These are phyloP conservation scores for Tuber magnatum DNA, from an alignment of 495 filamentous ascomycete genomes.

Conservation along the genomic window DNA sequence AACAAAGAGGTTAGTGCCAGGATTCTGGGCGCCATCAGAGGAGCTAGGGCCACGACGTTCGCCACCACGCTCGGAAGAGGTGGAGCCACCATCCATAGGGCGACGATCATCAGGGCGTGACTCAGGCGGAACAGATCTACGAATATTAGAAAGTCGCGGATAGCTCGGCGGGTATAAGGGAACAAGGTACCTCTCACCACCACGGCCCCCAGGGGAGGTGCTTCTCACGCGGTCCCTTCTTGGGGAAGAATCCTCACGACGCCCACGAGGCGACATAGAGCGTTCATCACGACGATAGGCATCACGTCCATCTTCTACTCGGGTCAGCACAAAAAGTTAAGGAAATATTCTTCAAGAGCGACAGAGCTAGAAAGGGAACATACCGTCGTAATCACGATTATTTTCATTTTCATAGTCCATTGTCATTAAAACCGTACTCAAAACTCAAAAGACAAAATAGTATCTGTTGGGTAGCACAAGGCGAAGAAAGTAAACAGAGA, in stretches of 20 bases:
- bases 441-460: constrained; percentile 17
- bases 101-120: constrained; percentile 40
- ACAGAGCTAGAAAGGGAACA: constrained; percentile 39
- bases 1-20: constrained; percentile 97
- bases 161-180: constrained; percentile 3
- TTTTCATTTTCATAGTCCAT: constrained; percentile 86
- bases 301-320: constrained; percentile 31
- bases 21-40: constrained; percentile 70
- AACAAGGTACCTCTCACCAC: constrained; percentile 65
- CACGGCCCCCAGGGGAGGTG: constrained; percentile 76
- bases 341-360: constrained; percentile 9
- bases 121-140: constrained; percentile 44
- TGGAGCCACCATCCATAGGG: constrained; percentile 43
- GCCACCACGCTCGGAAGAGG: constrained; percentile 49
- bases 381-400: constrained; percentile 75
- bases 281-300: constrained; percentile 37
- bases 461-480: constrained; percentile 28
- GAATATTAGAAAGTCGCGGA: constrained; percentile 27
- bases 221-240: constrained; percentile 75
- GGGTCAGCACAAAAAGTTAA: constrained; percentile 16
- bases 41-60: constrained; percentile 67
- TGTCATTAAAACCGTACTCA: constrained; percentile 33
- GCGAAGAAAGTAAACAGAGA: constrained; percentile 6
- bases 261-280: constrained; percentile 44
- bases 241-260: constrained; percentile 68